Base-by-base conservation (phyloP, 106 monocot genomes). In the Apostasia ramifera region DNA sequence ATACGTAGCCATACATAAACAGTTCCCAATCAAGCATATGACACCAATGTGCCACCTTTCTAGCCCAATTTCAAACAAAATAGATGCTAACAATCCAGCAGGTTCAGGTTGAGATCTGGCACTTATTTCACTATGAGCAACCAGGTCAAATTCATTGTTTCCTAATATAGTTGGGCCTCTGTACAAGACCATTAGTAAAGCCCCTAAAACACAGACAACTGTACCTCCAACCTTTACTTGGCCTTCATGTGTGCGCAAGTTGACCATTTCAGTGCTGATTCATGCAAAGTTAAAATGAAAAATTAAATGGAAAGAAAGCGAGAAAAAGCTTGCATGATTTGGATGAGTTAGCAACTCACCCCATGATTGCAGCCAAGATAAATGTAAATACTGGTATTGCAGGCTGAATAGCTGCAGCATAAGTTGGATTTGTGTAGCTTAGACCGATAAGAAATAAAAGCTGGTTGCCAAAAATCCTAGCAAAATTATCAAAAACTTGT, bases 401-500 rank as follows among this genome's bases (percentile, higher is more conserved):
- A 11, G 94, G 94, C 69, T 94, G 94, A 73, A 85, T 52, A n/a
- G 94, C 90, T 58, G 94, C 94, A 57, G 90, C 94, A 81, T 85
- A 87, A 68, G 90, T 83, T 11, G 94, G 94, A 68, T 79, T 94
- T 56, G 94, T 94, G 83, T 90, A 94, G 83, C 78, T 87, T 55
- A 94, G 85, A 50, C 94, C 94, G 10, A 90, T 53, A 49, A 94
- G 82, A 76, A 94, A 94, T 38, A 94, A 78, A 56, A 94, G 81
- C 78, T 94, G 94, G 68, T 94, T 94, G 49, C 76, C 94, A 74
- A 91, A 90, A 46, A 94, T 91, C 78, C 94, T 94, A 69, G 40
- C 45, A n/a, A 71, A 54, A 39, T 40, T 57, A 4, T 13, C 67
- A 68, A 54, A 9, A 54, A 7, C 52, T 12, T 15, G 40, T 53